These are phyloP conservation scores for Trichophyton mentagrophytes DNA, from an alignment of 2,329 filamentous ascomycete genomes.

Conservation along the genomic window DNA sequence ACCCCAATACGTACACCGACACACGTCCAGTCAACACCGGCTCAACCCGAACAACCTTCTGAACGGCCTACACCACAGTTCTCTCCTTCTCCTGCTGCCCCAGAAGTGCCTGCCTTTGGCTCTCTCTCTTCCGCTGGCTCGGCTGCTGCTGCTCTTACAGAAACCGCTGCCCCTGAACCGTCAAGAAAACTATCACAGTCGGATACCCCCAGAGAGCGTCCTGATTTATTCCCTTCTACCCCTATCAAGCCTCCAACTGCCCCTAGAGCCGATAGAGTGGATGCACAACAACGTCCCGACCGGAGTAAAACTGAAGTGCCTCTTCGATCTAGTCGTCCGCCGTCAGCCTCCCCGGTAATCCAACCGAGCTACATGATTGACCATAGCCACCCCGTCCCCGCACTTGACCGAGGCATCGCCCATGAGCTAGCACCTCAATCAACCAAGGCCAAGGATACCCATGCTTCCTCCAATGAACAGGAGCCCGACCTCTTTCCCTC, in stretches of 20 bases:
- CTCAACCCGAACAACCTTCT: constrained; percentile 14
- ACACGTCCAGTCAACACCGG: constrained; percentile 16
- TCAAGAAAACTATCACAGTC: not conserved
- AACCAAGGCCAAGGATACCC: not conserved
- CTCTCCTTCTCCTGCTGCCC: constrained; percentile 21
- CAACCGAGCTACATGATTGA: constrained; percentile 19
- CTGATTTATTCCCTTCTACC: not conserved
- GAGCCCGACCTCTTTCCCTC: not conserved
- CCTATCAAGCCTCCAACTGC: constrained; percentile 29
- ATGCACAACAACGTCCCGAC: constrained; percentile 20
- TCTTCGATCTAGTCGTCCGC: constrained; percentile 17
- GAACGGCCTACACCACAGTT: constrained; percentile 14
- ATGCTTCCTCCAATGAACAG: not conserved
- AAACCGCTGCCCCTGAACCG: not conserved
- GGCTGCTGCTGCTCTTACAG: not conserved
- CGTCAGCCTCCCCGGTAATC: constrained; percentile 10
- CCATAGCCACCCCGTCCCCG: not conserved
- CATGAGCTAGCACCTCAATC: not conserved
- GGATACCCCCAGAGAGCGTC: not conserved
- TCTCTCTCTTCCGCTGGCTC: constrained; percentile 12
- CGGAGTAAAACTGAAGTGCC: constrained; percentile 18
- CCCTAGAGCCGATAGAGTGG: constrained; percentile 31
- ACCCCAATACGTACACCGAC: constrained; percentile 12
- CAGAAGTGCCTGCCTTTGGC: constrained; percentile 34
- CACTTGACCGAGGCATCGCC: not conserved